Evolutionary conservation across 148 eudicot genomes (phyloP).

Genomic region (Fagopyrum tataricum): DNA sequence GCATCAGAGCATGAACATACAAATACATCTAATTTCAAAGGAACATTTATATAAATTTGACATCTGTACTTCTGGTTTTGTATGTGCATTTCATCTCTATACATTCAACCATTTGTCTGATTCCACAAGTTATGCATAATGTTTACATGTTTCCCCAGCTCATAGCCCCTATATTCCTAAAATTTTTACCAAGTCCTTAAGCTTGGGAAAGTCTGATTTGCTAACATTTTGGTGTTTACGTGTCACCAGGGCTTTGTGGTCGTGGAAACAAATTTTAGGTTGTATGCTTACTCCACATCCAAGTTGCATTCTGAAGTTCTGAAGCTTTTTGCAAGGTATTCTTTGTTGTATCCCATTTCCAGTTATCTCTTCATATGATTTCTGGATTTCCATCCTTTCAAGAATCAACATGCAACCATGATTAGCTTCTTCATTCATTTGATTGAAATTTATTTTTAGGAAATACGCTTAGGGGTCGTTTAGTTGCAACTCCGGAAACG

Average conservation of each 20-base stretch:
- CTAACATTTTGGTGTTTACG: not conserved
- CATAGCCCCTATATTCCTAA: not conserved
- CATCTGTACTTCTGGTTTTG: not conserved
- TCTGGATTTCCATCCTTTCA: not conserved
- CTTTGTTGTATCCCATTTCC: not conserved
- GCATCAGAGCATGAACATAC: not conserved
- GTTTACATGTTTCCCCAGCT: not conserved
- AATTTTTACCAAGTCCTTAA: not conserved
- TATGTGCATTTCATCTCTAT: slow-evolving; percentile 2
- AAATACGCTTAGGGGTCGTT: not conserved
- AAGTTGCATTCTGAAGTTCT: slow-evolving; percentile 88
- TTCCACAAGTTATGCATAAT: not conserved
- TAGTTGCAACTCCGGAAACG: too few species aligned
- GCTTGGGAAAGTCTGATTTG: not conserved
- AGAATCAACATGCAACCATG: slow-evolving; percentile 1
- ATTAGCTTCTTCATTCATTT: not conserved
- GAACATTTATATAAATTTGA: not conserved
- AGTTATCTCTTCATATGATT: not conserved
- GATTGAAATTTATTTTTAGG: not conserved
- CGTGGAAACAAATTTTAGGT: slow-evolving; percentile 89
- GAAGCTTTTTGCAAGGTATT: slow-evolving; percentile 91
- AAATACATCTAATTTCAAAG: not conserved
- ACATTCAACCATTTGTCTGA: not conserved
- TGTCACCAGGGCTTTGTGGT: slow-evolving; percentile 80
- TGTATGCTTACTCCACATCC: slow-evolving; percentile 90